Conservation (phyloP, 2,329 filamentous ascomycete species). For the Sporothrix brasiliensis region DNA sequence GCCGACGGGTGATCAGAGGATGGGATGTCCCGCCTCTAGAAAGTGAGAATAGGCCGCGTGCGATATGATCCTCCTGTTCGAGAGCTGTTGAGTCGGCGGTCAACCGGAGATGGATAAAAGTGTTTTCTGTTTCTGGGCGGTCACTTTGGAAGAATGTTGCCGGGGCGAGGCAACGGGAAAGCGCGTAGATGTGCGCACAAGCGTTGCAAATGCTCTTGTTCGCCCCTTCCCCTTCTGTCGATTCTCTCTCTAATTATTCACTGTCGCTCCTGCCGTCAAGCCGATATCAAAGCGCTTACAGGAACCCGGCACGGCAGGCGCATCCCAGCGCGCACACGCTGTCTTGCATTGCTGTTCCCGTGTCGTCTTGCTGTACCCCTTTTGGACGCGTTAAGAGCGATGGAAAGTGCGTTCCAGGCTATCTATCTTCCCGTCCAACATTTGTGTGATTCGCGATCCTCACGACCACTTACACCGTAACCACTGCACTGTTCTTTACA, state of each 20-base stretch:
- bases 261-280: background rate
- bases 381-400: constrained; percentile 5
- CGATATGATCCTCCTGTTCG: constrained; percentile 14
- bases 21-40: constrained; percentile 4
- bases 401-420: constrained; percentile 2
- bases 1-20: constrained; percentile 18
- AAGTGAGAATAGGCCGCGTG: constrained; percentile 9
- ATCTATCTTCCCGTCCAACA: background rate
- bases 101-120: constrained; percentile 21
- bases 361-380: background rate
- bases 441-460: background rate
- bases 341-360: constrained; percentile 19
- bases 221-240: constrained; percentile 6
- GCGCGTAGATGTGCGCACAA: background rate
- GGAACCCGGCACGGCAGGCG: constrained; percentile 21
- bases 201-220: background rate
- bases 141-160: constrained; percentile 19
- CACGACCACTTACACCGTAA: background rate
- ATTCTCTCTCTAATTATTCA: background rate
- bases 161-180: background rate
- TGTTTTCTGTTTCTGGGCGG: background rate
- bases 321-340: constrained; percentile 4
- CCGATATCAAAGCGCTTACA: constrained; percentile 26
- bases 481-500: background rate
- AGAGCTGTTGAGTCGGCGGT: background rate